Base-by-base conservation (phyloP, 1,284 basidiomycete species). In the Naganishia liquefaciens region DNA sequence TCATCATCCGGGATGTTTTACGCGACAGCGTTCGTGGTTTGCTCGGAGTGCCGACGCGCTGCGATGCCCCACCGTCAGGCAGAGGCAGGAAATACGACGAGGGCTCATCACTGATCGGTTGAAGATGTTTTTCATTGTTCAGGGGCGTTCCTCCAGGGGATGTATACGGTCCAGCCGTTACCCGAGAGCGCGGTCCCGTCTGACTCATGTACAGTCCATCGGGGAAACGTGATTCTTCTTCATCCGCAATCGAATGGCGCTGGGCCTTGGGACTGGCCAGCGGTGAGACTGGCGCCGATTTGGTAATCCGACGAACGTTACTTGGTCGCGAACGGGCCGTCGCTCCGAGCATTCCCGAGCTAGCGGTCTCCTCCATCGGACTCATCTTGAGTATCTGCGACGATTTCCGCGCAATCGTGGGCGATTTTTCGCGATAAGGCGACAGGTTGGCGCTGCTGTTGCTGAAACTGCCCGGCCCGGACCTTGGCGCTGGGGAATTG, bases 311-410 rank as follows among this genome's bases (percentile, higher is more conserved):
- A 42, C 42, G n/a, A 23, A 68, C 47, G 62, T 66, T 53, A 49
- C 55, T 25, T 28, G 55, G 58, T 19, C 54, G 19, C 47, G 61
- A 62, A 58, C 66, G 10, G 25, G 55, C 27, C 49, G n/a, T 19
- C 43, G 25, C 27, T 52, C 30, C 54, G 37, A 50, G 50, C 42
- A 27, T 25, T 27, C 50, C 40, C 11, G 64, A 64, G 37, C 39
- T 40, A 19, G 55, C 23, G n/a, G 30, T 39, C 17, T 57, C 46
- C n/a, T 54, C n/a, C 39, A 52, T 50, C 19, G 55, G 37, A 28
- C 46, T 57, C 57, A 63, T 58, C 6, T 69, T 70, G 2, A 77
- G 66, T 39, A 75, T 73, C 46, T 73, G 71, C 0, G 71, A 70
- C 2, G 75, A 77, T 44, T 74, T 72, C 13, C 76, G 61, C 21